Base-by-base conservation (phyloP, 1,284 basidiomycete genomes). In the Cerrena zonata region DNA sequence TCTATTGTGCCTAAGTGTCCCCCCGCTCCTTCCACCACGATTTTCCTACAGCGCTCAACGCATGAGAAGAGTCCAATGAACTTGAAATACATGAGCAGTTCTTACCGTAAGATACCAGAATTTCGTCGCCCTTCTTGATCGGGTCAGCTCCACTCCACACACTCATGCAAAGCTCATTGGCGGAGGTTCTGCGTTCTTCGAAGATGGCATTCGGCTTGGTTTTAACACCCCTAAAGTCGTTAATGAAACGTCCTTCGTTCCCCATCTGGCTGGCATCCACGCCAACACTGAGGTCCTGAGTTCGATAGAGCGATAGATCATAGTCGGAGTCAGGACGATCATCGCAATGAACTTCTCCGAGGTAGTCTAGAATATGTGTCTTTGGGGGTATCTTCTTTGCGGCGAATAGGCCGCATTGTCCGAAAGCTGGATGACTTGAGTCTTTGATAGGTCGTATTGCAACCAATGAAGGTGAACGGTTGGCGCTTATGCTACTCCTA, bases 41-140 rank as follows among this genome's bases (percentile, higher is more conserved):
- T 37, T 47, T 47, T 13, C 46, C 44, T 45, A 52, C 50, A 5
- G 19, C 10, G 19, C 21, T 10, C 19, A 42, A 42, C 13, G 11
- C 5, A 19, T 22, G 41, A 22, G 21, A 13, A 4, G 23, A 4
- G n/a, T n/a, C n/a, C n/a, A n/a, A n/a, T n/a, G 22, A 67, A 70
- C 92, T 92, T 94, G 82, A 88, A 95, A n/a, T 79, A 77, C 39
- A 15, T 34, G 39, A 40, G 18, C 10, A 40, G 10, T 24, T 4
- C 62, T 94, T 94, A n/a, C 93, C 93, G 63, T 96, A 96, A 21
- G 86, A 91, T 27, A 95, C 87, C 26, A 94, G 65, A 39, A 97
- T 78, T 68, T 96, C 94, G 13, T 91, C 82, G 2, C 90, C 89
- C 63, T 89, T 92, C 56, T 73, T 79, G 48, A 96, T 82, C 10